These are phyloP conservation scores for Retiboletus flavoniger DNA, from an alignment of 1,284 basidiomycete species.

Conservation along the genomic window DNA sequence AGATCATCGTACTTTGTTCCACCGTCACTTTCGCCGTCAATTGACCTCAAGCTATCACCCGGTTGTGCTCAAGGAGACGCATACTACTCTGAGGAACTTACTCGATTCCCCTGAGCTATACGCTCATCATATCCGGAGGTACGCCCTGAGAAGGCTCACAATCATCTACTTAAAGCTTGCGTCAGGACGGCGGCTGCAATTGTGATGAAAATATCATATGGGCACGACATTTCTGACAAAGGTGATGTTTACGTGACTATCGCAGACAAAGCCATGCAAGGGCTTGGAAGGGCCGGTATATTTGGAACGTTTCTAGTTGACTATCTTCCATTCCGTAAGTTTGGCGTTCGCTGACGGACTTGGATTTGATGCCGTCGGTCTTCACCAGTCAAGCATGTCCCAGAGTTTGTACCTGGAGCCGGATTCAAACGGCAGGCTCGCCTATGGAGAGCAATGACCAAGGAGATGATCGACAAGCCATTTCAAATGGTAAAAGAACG, in stretches of 20 bases:
- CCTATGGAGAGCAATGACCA: conserved; percentile 38
- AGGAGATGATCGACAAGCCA: conserved; percentile 42
- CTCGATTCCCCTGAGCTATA: conserved; percentile 38
- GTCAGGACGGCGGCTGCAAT: conserved; percentile 39
- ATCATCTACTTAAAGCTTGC: background rate
- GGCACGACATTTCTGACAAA: conserved; percentile 36
- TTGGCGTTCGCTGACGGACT: background rate
- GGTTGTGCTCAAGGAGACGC: conserved; percentile 40
- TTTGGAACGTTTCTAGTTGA: conserved; percentile 45
- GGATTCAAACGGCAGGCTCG: conserved; percentile 41
- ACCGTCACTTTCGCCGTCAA: conserved; percentile 42
- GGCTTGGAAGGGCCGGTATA: conserved; percentile 40
- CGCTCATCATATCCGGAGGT: conserved; percentile 38
- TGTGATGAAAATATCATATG: conserved; percentile 42
- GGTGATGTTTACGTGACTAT: conserved; percentile 45
- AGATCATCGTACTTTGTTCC: conserved; percentile 45
- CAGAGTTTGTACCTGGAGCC: conserved; percentile 40
- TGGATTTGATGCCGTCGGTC: background rate
- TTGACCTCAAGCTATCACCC: conserved; percentile 36
- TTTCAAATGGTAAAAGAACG: conserved; percentile 40
- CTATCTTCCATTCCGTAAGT: conserved; percentile 28
- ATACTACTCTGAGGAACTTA: conserved; percentile 38
- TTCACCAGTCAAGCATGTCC: conserved; percentile 40
- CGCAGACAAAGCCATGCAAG: conserved; percentile 40
- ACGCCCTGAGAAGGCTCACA: background rate